Base-by-base conservation (phyloP, 345 rosid genomes). In the Citrus reticulata region DNA sequence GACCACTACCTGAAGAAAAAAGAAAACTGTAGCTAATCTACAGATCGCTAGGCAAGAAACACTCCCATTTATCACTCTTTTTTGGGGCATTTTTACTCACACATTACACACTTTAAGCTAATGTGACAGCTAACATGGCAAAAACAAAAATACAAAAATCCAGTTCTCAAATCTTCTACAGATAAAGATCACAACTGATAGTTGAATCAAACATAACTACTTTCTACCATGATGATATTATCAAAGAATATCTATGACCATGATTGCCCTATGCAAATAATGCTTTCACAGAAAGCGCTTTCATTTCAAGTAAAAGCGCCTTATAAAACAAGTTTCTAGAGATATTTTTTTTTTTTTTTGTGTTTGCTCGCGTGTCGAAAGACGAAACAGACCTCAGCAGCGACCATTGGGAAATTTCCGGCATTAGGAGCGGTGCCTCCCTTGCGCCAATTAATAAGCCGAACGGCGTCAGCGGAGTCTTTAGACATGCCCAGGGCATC, bases 381-480 rank as follows among this genome's bases (percentile, higher is more conserved):
- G 35, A 29, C 27, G 32, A 32, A 30, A 75, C 58, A 62, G 19
- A 91, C 93, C 91, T 95, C 97, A n/a, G 90, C 74, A 19, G 98
- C 96, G 20, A 95, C 93, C 17, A 93, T 82, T 0, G 98, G 79
- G 70, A 93, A 93, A 64, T 92, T 92, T 34, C 99, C 99, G 59
- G 98, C 98, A 80, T 90, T 91, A 64, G 85, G 85, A 16, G 93
- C 97, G 49, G 95, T 87, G 39, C 95, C 98, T 0, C 96, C 98
- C 25, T 92, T 94, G 10, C 99, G 99, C 99, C 99, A 95, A 85
- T 95, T 93, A 85, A 92, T 81, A 73, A 93, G 97, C 57, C 96
- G 95, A 63, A 91, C 66, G 20, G 98, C 98, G 73, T 95, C 98
- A 3, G 88, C 84, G 40, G 99, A 92, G 51, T 95, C 98, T n/a